Percentiles rank a stretch among this genome's conserved stretches.
phyloP scores from a whole-genome alignment of 2,329 filamentous ascomycete genomes.

The Thelonectria discophora region DNA sequence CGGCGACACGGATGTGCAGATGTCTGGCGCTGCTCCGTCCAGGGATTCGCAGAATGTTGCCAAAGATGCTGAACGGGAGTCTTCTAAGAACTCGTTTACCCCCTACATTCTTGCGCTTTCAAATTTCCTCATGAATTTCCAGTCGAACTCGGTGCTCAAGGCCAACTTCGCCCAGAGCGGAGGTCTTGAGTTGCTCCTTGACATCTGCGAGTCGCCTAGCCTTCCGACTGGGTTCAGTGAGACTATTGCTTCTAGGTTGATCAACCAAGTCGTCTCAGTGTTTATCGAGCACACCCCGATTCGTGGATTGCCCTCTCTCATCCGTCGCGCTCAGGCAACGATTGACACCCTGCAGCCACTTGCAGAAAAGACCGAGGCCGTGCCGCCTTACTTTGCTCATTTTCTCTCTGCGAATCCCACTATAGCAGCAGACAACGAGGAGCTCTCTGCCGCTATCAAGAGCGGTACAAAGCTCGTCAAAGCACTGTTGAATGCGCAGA shows the following conservation, averaged over 20 bases:
- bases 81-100: conserved; percentile 55
- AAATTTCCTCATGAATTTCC: conserved; percentile 78
- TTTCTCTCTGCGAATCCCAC: conserved; percentile 62
- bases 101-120: conserved; percentile 80
- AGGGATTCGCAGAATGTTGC: conserved; percentile 27
- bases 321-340: conserved; percentile 76
- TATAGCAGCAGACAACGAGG: conserved; percentile 45
- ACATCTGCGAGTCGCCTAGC: conserved; percentile 83
- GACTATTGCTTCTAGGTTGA: conserved; percentile 71
- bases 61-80: conserved; percentile 32
- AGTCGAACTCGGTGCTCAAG: conserved; percentile 78
- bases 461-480: conserved; percentile 82
- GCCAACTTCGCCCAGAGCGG: conserved; percentile 78
- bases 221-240: conserved; percentile 71
- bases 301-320: conserved; percentile 81
- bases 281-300: conserved; percentile 84
- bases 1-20: conserved; percentile 67
- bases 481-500: conserved; percentile 79
- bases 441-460: conserved; percentile 53
- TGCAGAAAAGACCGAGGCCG: conserved; percentile 57
- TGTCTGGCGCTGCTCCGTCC: conserved; percentile 62
- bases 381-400: conserved; percentile 75
- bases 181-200: conserved; percentile 83
- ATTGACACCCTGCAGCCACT: conserved; percentile 75
- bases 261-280: conserved; percentile 78